These are phyloP conservation scores for Calvatia gigantea DNA, from an alignment of 768 basidiomycete genomes.

Conservation along the genomic window DNA sequence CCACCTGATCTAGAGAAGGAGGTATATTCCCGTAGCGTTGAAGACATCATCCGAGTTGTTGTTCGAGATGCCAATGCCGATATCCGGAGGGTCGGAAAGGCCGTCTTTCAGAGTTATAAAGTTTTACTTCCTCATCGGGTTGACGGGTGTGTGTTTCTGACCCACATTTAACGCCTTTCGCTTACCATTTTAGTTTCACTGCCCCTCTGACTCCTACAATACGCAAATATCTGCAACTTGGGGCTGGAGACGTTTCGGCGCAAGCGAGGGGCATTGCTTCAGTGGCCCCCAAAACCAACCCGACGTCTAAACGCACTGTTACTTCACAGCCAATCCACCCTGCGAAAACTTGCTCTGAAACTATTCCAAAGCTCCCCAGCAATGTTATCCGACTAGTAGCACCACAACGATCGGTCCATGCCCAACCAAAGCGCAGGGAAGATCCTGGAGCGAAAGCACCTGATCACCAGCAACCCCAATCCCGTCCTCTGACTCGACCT, in stretches of 20 bases:
- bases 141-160: conserved; percentile 43
- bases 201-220: conserved; percentile 72
- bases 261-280: conserved; percentile 16
- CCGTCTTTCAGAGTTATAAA: conserved; percentile 76
- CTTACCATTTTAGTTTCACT: conserved; percentile 50
- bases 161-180: neutral
- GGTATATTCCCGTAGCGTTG: conserved; percentile 57
- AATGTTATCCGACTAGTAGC: neutral
- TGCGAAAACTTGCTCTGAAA: neutral
- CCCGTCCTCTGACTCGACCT: neutral
- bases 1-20: conserved; percentile 79
- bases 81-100: conserved; percentile 63
- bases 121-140: conserved; percentile 65
- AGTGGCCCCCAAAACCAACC: conserved; percentile 4
- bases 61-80: conserved; percentile 76
- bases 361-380: neutral
- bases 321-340: neutral
- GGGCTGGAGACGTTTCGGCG: conserved; percentile 15
- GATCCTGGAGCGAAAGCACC: neutral
- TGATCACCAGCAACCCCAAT: neutral
- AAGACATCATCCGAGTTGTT: conserved; percentile 61
- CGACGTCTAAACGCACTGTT: neutral
- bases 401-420: neutral
- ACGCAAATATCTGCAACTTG: conserved; percentile 69
- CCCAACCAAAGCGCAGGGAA: neutral